These are phyloP conservation scores for Suillus paluster DNA, from an alignment of 768 basidiomycete species.

Conservation along the genomic window DNA sequence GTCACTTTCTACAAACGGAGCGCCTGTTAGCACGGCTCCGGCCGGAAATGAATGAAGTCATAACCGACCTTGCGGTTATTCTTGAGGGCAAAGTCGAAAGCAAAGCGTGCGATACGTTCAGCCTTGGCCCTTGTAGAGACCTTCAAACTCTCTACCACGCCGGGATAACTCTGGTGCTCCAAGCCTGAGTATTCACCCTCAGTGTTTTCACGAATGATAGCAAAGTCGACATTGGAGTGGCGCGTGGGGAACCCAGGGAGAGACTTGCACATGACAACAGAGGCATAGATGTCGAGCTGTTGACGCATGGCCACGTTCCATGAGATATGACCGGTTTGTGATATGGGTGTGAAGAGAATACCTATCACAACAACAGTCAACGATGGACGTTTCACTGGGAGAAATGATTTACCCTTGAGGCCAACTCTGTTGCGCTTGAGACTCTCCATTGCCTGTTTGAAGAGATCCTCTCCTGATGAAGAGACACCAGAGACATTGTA, in stretches of 20 bases:
- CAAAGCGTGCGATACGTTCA: constrained; percentile 95
- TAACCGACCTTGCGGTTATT: constrained; percentile 89
- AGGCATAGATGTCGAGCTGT: constrained; percentile 98
- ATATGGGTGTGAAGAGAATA: constrained; percentile 98
- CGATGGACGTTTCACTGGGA: constrained; percentile 10
- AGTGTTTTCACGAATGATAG: constrained; percentile 99
- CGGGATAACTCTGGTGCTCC: constrained; percentile 97
- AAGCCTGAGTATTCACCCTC: constrained; percentile 99
- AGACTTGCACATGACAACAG: constrained; percentile 97
- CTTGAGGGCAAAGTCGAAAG: constrained; percentile 98
- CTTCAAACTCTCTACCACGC: constrained; percentile 98
- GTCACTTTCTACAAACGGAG: constrained; percentile 85
- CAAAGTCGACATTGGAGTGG: constrained; percentile 96
- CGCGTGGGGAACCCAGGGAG: constrained; percentile 95
- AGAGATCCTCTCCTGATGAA: constrained; percentile 89
- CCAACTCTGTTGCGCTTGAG: constrained; percentile 97
- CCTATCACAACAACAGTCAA: constrained; percentile 49
- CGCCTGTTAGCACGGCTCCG: constrained; percentile 8
- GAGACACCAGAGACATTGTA: constrained; percentile 98
- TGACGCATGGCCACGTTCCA: constrained; percentile 99
- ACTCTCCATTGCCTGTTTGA: constrained; percentile 98
- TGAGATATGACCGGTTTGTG: constrained; percentile 94
- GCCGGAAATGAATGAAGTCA: neutral
- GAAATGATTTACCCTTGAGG: constrained; percentile 76
- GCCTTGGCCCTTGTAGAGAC: constrained; percentile 95